Evolutionary conservation across 1,284 basidiomycete species (phyloP).

Genomic region (Paramarasmius palmivorus): DNA sequence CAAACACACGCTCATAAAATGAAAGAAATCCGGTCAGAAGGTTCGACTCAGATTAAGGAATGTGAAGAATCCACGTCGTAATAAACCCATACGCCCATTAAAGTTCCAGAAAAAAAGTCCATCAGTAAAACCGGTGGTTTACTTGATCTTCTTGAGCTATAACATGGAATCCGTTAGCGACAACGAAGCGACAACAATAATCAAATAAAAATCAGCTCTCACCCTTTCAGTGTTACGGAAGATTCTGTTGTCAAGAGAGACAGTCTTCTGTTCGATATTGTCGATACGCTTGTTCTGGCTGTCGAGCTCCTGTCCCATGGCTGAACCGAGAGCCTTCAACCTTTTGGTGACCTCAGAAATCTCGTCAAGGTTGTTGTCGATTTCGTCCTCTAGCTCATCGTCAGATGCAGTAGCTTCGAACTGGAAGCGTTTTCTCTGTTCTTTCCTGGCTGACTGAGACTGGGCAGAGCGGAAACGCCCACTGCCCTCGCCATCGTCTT

Average conservation of each 20-base stretch:
- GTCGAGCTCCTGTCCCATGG: slow-evolving; percentile 84
- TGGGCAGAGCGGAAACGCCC: slow-evolving; percentile 47
- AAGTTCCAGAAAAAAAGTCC: neutral
- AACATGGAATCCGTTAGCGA: slow-evolving; percentile 9
- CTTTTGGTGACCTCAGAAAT: slow-evolving; percentile 80
- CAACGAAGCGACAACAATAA: slow-evolving; percentile 11
- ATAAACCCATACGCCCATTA: neutral
- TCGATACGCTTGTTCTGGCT: slow-evolving; percentile 74
- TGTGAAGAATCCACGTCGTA: neutral
- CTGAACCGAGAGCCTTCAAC: slow-evolving; percentile 82
- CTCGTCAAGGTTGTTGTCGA: slow-evolving; percentile 93
- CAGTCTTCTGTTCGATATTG: slow-evolving; percentile 70
- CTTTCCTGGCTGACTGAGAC: slow-evolving; percentile 54
- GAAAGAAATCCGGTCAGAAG: too few relatives aligned
- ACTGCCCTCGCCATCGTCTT: slow-evolving; percentile 42
- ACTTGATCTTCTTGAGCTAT: slow-evolving; percentile 76
- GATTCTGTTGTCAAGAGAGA: slow-evolving; percentile 61
- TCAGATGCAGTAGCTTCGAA: slow-evolving; percentile 96
- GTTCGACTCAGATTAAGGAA: too few relatives aligned
- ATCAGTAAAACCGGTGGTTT: slow-evolving; percentile 17
- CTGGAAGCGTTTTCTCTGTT: slow-evolving; percentile 85
- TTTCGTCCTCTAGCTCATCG: slow-evolving; percentile 90
- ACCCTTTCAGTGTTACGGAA: slow-evolving; percentile 74
- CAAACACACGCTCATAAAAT: too few relatives aligned
- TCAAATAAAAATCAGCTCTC: too few relatives aligned